A percentile compares a stretch with the other conserved stretches of the same genome.
Conservation (phyloP, 495 filamentous ascomycete genomes). For the Trichoderma erinaceum region DNA sequence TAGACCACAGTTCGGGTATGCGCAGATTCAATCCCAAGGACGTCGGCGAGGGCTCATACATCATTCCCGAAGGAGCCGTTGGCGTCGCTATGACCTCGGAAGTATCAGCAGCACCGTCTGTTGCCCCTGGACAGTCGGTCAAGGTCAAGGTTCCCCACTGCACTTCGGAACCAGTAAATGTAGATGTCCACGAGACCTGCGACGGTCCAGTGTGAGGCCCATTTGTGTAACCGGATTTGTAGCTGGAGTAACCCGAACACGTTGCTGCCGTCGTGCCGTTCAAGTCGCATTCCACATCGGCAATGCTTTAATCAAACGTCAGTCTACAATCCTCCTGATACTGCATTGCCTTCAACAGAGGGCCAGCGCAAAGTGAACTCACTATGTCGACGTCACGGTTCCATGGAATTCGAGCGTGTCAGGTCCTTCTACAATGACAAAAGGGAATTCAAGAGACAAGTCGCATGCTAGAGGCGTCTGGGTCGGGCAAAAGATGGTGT, state of each 20-base stretch:
- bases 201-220: slow-evolving; percentile 30
- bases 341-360: neutral
- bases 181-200: slow-evolving; percentile 29
- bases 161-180: slow-evolving; percentile 27
- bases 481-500: slow-evolving; percentile 37
- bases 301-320: slow-evolving; percentile 23
- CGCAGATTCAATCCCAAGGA: neutral
- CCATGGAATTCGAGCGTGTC: slow-evolving; percentile 27
- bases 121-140: slow-evolving; percentile 21
- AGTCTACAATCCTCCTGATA: neutral
- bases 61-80: slow-evolving; percentile 16
- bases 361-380: neutral
- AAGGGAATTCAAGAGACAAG: slow-evolving; percentile 29
- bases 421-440: slow-evolving; percentile 35
- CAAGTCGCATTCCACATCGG: slow-evolving; percentile 30
- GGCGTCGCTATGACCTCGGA: slow-evolving; percentile 19
- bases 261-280: slow-evolving; percentile 30
- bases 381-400: slow-evolving; percentile 27
- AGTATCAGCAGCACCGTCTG: slow-evolving; percentile 23
- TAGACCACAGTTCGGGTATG: slow-evolving; percentile 20
- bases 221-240: slow-evolving; percentile 19
- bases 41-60: slow-evolving; percentile 12
- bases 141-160: slow-evolving; percentile 36
- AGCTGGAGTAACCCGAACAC: slow-evolving; percentile 31
- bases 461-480: slow-evolving; percentile 22